These are phyloP conservation scores for Prunella vulgaris DNA, from an alignment of 257 asterid species.

Conservation along the genomic window DNA sequence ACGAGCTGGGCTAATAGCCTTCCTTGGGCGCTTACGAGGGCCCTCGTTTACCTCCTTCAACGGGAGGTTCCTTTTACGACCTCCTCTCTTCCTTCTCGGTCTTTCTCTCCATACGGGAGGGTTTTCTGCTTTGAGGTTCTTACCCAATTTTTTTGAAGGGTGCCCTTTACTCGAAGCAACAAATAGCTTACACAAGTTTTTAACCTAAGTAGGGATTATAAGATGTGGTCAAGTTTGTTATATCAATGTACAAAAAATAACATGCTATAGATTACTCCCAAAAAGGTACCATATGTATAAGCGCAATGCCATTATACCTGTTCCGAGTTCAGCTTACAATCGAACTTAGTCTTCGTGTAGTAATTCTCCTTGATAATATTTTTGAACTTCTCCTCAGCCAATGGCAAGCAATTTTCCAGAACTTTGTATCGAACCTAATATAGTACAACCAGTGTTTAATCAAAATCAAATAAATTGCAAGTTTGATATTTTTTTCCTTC, in stretches of 20 bases:
- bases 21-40: conserved; percentile 41
- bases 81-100: conserved; percentile 21
- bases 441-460: conserved; percentile 15
- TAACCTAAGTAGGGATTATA: conserved; percentile 46
- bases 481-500: background rate
- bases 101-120: conserved; percentile 24
- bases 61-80: conserved; percentile 29
- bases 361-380: conserved; percentile 60
- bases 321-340: conserved; percentile 55
- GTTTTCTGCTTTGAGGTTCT: conserved; percentile 31
- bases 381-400: conserved; percentile 84
- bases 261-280: conserved; percentile 4
- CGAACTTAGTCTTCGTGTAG: conserved; percentile 58
- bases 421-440: conserved; percentile 70
- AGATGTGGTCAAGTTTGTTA: conserved; percentile 10
- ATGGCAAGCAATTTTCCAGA: conserved; percentile 64
- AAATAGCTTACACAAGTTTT: conserved; percentile 65
- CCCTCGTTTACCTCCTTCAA: conserved; percentile 35
- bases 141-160: conserved; percentile 23
- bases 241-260: background rate
- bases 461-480: conserved; percentile 4
- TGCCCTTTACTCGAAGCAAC: conserved; percentile 31
- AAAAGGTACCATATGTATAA: background rate
- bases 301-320: conserved; percentile 46
- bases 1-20: conserved; percentile 12